Base-by-base conservation (phyloP, 495 filamentous ascomycete species). In the Penicillium robsamsonii region DNA sequence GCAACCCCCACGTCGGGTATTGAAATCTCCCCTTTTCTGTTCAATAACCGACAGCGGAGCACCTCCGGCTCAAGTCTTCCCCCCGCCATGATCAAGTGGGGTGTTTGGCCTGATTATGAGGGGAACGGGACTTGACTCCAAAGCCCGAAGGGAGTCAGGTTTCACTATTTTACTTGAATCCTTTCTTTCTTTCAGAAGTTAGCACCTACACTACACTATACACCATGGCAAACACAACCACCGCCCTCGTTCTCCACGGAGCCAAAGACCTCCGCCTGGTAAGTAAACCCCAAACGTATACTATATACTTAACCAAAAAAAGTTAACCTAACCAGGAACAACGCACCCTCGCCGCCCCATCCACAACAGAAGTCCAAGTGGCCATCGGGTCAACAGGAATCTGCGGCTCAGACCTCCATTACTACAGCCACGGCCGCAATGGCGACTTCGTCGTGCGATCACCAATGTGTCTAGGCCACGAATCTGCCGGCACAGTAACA, bases 371-470 rank as follows among this genome's bases (percentile, higher is more conserved):
- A 61, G 80, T 92, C 48, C 90, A 92, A 75, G 79, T 92, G 61
- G 79, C 84, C 61, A 77, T 92, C 63, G 82, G 81, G 67, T 83
- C 86, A 20, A 92, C 89, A 2, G 88, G 88, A 30, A 84, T 94
- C 67, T 92, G 89, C 70, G 90, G 90, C 60, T 91, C 88, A 3
- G 90, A 94, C 73, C 81, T 92, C 6, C 87, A 88, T 64, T 94
- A 94, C 77, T 94, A 90, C 77, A 86, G 80, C 61, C 88, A 92
- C 71, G 90, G 87, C 63, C 86, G 87, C 69, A 92, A 92, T 64
- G 90, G 90, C 50, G 87, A 90, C 70, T 87, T 94, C 68, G 82
- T 87, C 54, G 84, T 88, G 25, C 87, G 81, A 48, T 76, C 79
- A 43, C 90, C 90, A 15, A 74, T 92, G 56, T 87, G 83, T 25